Base-by-base conservation (phyloP, 305 asterid genomes). In the Andrographis paniculata region DNA sequence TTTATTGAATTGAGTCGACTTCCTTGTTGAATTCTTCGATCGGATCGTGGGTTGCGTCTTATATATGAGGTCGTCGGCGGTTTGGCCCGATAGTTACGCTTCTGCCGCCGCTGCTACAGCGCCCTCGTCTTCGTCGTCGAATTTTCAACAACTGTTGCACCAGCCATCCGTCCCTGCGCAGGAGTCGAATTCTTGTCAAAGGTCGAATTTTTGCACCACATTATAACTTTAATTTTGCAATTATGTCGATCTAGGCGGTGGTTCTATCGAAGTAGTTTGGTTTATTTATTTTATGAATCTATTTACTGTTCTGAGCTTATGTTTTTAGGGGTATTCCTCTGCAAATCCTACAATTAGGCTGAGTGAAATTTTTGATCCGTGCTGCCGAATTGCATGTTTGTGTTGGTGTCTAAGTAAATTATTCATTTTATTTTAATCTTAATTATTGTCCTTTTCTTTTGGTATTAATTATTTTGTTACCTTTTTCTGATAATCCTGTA, bases 31-130 rank as follows among this genome's bases (percentile, higher is more conserved):
- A 24, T 24, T 24, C 9, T 24, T 24, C 31, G 6, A 24, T 24
- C 9, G 31, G 31, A 24, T 24, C 31, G 31, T 24, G 31, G 9
- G 9, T 24, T 24, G 31, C 31, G 31, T 24, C 31, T 28, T 35
- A 56, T 39, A n/a, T 28, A 77, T 74, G 82, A 66, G 73, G 70
- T 63, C 75, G 43, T 66, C 73, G 37, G 56, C 59, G 62, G 49
- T 47, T 48, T 59, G 65, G 76, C 52, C 54, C 60, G 82, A 68
- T 30, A 63, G 74, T 62, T 57, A 69, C 51, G 14, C 59, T 36
- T 36, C 64, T 23, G 53, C 66, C 37, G 43, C 52, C 52, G 20
- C 70, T 48, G 59, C 56, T 9, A 4, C 9, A 9, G 31, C 9
- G 31, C 31, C 31, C 31, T 24, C 31, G 31, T 3, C 31, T 3